These are phyloP conservation scores for Oryza australiensis DNA, from an alignment of 176 grass and related monocot species.

Conservation along the genomic window DNA sequence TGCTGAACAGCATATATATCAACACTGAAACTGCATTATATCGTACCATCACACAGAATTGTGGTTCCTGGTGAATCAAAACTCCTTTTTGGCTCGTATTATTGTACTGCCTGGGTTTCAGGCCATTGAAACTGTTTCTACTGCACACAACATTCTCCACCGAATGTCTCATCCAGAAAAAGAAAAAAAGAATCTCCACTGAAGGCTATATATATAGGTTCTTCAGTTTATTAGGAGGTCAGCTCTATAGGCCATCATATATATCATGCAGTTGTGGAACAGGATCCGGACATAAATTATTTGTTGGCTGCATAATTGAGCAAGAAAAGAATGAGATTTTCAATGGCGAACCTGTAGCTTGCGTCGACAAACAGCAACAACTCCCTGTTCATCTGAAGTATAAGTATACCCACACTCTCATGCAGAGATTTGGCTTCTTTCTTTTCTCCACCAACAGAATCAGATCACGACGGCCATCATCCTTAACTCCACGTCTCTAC, in stretches of 20 bases:
- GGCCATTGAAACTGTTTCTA: constrained; percentile 14
- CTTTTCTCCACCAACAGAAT: constrained; percentile 29
- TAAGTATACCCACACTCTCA: background rate
- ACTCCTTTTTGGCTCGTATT: constrained; percentile 10
- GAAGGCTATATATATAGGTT: background rate
- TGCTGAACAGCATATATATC: constrained; percentile 28
- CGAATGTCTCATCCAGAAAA: background rate
- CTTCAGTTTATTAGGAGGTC: constrained; percentile 27
- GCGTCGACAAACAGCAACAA: constrained; percentile 20
- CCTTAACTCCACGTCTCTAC: constrained; percentile 7
- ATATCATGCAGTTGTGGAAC: constrained; percentile 19
- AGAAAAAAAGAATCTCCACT: background rate
- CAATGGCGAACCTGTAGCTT: constrained; percentile 29
- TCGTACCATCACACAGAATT: background rate
- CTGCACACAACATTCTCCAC: background rate
- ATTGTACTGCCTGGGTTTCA: constrained; percentile 26
- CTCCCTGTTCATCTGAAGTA: constrained; percentile 6
- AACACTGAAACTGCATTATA: background rate
- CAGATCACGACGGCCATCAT: background rate
- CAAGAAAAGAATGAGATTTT: background rate
- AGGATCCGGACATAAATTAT: constrained; percentile 9
- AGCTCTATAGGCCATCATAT: constrained; percentile 19
- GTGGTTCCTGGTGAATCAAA: background rate
- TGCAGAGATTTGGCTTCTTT: constrained; percentile 32
- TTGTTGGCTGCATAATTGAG: constrained; percentile 54